These are phyloP conservation scores for Suillus cothurnatus DNA, from an alignment of 768 basidiomycete species.

Conservation along the genomic window DNA sequence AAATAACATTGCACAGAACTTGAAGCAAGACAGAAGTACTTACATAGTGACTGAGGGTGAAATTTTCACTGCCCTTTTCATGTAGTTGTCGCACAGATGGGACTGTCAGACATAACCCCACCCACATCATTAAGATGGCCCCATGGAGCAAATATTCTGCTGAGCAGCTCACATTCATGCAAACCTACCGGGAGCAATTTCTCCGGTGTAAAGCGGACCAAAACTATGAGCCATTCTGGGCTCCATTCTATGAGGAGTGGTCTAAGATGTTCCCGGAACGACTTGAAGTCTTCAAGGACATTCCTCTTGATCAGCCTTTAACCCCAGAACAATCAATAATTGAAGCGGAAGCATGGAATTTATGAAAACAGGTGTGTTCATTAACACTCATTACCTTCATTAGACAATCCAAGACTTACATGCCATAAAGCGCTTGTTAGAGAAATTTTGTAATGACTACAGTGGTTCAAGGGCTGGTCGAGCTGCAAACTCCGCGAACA, in stretches of 20 bases:
- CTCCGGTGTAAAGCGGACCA: neutral
- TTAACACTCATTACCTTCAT: neutral
- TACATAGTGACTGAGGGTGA: neutral
- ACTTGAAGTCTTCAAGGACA: neutral
- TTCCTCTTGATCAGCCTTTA: constrained; percentile 2
- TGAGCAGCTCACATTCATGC: neutral
- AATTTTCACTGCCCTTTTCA: neutral
- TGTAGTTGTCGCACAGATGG: neutral
- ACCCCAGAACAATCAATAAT: constrained; percentile 1
- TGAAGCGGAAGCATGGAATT: neutral
- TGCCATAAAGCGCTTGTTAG: neutral
- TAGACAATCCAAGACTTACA: neutral
- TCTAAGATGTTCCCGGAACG: neutral
- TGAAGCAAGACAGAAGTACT: neutral
- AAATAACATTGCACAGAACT: neutral
- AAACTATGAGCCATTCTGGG: neutral
- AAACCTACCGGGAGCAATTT: neutral
- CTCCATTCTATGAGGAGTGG: neutral
- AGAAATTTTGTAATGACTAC: neutral
- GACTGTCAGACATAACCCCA: neutral
- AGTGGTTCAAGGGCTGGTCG: neutral
- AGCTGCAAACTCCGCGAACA: neutral
- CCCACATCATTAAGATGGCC: neutral
- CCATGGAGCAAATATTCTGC: neutral
- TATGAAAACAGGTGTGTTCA: neutral